Base-by-base conservation (phyloP, 2,329 filamentous ascomycete species). In the Eutypella sp. region DNA sequence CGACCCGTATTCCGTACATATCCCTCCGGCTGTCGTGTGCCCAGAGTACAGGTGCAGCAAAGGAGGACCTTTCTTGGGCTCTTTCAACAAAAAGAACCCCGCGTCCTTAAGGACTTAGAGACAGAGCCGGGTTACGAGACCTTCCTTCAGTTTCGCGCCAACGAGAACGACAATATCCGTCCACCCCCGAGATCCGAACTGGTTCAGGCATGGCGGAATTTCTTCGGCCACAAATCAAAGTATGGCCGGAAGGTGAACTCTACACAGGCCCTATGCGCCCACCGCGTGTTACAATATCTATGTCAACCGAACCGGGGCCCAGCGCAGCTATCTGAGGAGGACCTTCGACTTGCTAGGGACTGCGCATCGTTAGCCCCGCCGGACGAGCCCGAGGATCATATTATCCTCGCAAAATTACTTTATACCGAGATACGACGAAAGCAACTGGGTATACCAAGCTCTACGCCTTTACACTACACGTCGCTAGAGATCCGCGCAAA, bases 81-180 rank as follows among this genome's bases (percentile, higher is more conserved):
- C 40, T 78, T 87, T 54, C 62, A n/a, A n/a, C n/a, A 73, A 51
- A 81, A 82, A 56, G 69, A 79, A 3, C 75, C 81, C 16, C 74
- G 79, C 47, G 70, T 77, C 46, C 66, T 82, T 37, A 84, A 81
- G 62, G 73, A 80, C 19, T 73, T 82, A 42, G 75, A 82, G 56
- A 70, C 83, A 49, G 86, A 82, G 57, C 85, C 81, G 1, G 90
- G 89, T 44, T 79, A 90, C 58, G 80, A 82, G 52, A 78, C 76
- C 15, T 79, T 96, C 69, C 77, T 87, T 57, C 78, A 87, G 47
- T 78, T 89, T 63, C 72, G 78, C 43, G 79, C 79, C 54, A 78
- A 81, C 49, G 69, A 84, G 54, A 73, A 78, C 42, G 76, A 87
- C 46, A 75, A 78, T 42, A 72, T 82, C 29, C 79, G 89, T 27